Evolutionary conservation across 129 eudicot genomes (phyloP).

Genomic region (Ambrosia artemisiifolia): DNA sequence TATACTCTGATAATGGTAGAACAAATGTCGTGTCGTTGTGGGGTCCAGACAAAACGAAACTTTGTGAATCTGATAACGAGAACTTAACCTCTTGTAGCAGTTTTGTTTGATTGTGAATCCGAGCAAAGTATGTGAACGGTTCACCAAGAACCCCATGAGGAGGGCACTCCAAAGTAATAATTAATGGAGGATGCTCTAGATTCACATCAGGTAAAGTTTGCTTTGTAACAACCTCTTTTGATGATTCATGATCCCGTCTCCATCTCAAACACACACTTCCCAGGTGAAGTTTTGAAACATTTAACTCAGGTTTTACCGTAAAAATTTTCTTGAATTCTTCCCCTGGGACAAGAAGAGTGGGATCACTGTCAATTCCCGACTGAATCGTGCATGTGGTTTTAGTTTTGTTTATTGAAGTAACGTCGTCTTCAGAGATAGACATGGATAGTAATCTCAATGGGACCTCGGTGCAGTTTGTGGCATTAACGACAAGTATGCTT

Average conservation of each 20-base stretch:
- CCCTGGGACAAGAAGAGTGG: slow-evolving; percentile 65
- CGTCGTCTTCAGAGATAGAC: slow-evolving; percentile 45
- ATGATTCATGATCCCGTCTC: slow-evolving; percentile 47
- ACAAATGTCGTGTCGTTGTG: slow-evolving; percentile 68
- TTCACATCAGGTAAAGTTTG: slow-evolving; percentile 75
- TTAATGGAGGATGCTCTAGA: slow-evolving; percentile 67
- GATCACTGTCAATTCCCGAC: slow-evolving; percentile 29
- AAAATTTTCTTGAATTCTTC: slow-evolving; percentile 87
- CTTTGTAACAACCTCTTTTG: slow-evolving; percentile 62
- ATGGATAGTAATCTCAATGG: slow-evolving; percentile 68
- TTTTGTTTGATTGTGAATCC: slow-evolving; percentile 61
- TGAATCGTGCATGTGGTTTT: slow-evolving; percentile 35
- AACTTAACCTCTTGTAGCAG: slow-evolving; percentile 79
- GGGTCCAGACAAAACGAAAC: slow-evolving; percentile 80
- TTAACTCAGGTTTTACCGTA: slow-evolving; percentile 49
- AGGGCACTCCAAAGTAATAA: slow-evolving; percentile 69
- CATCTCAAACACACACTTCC: slow-evolving; percentile 77
- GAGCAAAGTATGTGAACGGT: slow-evolving; percentile 72
- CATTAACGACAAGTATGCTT: slow-evolving; percentile 58
- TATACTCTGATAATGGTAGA: slow-evolving; percentile 68
- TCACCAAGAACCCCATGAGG: slow-evolving; percentile 81
- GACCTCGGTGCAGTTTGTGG: slow-evolving; percentile 86
- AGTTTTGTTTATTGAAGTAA: slow-evolving; percentile 2
- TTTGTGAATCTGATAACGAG: slow-evolving; percentile 76
- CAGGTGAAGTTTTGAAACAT: slow-evolving; percentile 37